phyloP scores from a whole-genome alignment of 2,329 filamentous ascomycete genomes.

The Penicillium sp. region DNA sequence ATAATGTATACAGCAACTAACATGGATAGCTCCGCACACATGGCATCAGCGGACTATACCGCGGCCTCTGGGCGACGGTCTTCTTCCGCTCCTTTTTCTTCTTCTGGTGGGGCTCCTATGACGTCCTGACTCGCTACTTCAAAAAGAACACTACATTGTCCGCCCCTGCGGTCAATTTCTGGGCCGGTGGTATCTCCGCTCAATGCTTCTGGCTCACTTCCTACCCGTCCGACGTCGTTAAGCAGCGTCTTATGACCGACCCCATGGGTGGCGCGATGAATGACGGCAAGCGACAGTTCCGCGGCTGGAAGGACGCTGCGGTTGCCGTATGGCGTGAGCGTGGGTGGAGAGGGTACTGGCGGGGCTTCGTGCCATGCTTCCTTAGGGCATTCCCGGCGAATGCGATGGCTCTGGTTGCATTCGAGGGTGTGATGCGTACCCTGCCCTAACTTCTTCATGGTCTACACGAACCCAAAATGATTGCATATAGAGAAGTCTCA shows the following conservation, averaged over 20 bases:
- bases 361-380: constrained; percentile 92
- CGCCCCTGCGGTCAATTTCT: constrained; percentile 85
- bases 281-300: constrained; percentile 67
- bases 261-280: constrained; percentile 68
- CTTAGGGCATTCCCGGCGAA: constrained; percentile 92
- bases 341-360: constrained; percentile 81
- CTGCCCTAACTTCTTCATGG: constrained; percentile 32
- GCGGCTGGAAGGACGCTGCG: constrained; percentile 76
- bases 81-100: constrained; percentile 93
- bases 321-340: constrained; percentile 69
- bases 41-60: constrained; percentile 77
- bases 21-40: constrained; percentile 52
- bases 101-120: constrained; percentile 97
- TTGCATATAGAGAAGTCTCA: not conserved
- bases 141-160: constrained; percentile 66
- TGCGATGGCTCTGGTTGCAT: constrained; percentile 86
- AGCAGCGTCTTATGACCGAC: constrained; percentile 97
- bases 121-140: constrained; percentile 71
- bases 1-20: not conserved
- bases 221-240: constrained; percentile 90
- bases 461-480: constrained; percentile 5
- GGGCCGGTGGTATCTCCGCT: constrained; percentile 88
- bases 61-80: constrained; percentile 78
- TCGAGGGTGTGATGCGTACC: constrained; percentile 82
- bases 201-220: constrained; percentile 93